Base-by-base conservation (phyloP, 192 early-diverging fungal species). In the Coemansia javaensis region DNA sequence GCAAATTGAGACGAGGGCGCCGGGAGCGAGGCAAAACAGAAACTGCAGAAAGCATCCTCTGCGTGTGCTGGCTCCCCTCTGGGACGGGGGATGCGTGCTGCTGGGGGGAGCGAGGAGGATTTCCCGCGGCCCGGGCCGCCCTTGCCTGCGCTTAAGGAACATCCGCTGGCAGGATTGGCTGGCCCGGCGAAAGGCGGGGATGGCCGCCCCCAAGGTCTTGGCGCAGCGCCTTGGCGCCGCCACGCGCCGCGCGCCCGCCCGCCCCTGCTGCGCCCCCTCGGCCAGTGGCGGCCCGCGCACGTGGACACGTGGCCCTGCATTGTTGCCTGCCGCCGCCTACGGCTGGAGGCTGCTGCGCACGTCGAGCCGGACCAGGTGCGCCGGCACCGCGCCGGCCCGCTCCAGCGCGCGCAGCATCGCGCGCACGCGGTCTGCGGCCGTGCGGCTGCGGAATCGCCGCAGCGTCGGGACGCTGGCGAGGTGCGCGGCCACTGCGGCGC, bases 391-490 rank as follows among this genome's bases (percentile, higher is more conserved):
- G 25, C 16, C 7, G 25, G 37, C 34, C 21, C 30, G 11, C 33
- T 53, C 23, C 7, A 52, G 33, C 25, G 23, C 43, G 9, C 20
- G 17, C 18, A 66, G 48, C 1, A 50, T 31, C 24, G 13, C 42
- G 17, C 62, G 62, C 48, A 64, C 13, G 7, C 28, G 16, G 4
- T 35, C 23, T 5, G 37, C 49, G 15, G 37, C 32, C 0, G 49
- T 45, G 7, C 45, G 40, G 17, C 45, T 48, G 17, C 35, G 40
- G 33, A 58, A 57, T 28, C 46, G 28, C 7, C 18, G 55, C 39
- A 66, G 18, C 39, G 55, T 47, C 33, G 63, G 50, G 40, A 66
- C 32, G 22, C 50, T 39, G 0, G 55, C 63, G 28, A 57, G 40
- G 40, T 53, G 44, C 0, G 54, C 35, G 1, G 40, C 31, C 7